Percentiles rank a stretch among this genome's conserved stretches.
Conservation (phyloP, 2,329 filamentous ascomycete species). For the Fusarium drepaniforme region DNA sequence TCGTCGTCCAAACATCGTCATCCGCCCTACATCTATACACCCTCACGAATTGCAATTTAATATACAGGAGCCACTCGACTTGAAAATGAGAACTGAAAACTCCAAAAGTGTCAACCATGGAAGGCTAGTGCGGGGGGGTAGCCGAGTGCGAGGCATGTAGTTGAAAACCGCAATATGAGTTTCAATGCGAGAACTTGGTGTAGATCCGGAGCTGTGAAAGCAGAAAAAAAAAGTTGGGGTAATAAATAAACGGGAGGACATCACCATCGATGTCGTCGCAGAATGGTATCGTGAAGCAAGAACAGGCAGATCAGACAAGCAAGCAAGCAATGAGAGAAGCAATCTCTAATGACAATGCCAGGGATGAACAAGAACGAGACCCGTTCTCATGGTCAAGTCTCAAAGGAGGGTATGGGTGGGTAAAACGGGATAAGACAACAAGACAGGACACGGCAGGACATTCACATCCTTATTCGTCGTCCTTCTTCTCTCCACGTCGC, state of each 20-base stretch:
- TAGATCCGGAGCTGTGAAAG: slow-evolving; percentile 7
- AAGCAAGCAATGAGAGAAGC: slow-evolving; percentile 31
- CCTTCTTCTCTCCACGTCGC: slow-evolving; percentile 49
- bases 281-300: slow-evolving; percentile 49
- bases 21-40: slow-evolving; percentile 1
- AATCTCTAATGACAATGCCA: slow-evolving; percentile 32
- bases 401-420: slow-evolving; percentile 11
- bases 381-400: slow-evolving; percentile 1
- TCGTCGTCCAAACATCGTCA: neutral
- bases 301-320: slow-evolving; percentile 10
- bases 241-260: slow-evolving; percentile 27
- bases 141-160: neutral
- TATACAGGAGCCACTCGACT: slow-evolving; percentile 30
- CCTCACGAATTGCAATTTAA: slow-evolving; percentile 26
- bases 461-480: slow-evolving; percentile 41
- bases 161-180: slow-evolving; percentile 8
- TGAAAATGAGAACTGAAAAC: neutral
- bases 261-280: slow-evolving; percentile 38
- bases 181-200: slow-evolving; percentile 6
- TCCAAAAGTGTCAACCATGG: neutral
- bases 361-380: slow-evolving; percentile 21
- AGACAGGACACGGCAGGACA: neutral
- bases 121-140: neutral
- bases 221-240: slow-evolving; percentile 12
- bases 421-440: neutral